These are phyloP conservation scores for Saccharomyces paradoxus DNA, from an alignment of 805 yeast genomes.

Conservation along the genomic window DNA sequence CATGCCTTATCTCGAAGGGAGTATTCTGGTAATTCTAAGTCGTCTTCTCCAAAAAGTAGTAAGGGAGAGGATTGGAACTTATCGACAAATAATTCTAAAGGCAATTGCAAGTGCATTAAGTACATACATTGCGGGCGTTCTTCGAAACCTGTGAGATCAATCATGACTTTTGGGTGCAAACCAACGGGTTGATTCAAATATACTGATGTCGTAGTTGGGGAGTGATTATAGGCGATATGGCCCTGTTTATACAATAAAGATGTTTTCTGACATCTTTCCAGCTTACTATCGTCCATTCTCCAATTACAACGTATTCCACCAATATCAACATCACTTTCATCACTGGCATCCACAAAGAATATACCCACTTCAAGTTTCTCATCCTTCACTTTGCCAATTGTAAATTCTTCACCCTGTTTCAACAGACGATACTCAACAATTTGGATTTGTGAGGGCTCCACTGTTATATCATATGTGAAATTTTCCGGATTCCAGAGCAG, in stretches of 20 bases:
- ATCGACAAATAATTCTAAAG: slow-evolving; percentile 44
- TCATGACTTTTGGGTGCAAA: slow-evolving; percentile 31
- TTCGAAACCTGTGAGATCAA: slow-evolving; percentile 9
- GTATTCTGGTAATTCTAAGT: slow-evolving; percentile 51
- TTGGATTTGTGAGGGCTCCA: slow-evolving; percentile 4
- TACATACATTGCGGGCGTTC: slow-evolving; percentile 33
- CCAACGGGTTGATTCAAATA: slow-evolving; percentile 29
- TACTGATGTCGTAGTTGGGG: slow-evolving; percentile 1
- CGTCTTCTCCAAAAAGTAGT: slow-evolving; percentile 46
- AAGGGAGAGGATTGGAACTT: slow-evolving; percentile 43
- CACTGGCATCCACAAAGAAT: slow-evolving; percentile 20
- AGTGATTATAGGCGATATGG: slow-evolving; percentile 5
- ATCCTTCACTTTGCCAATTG: slow-evolving; percentile 1
- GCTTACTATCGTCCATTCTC: slow-evolving; percentile 7
- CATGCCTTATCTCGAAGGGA: slow-evolving; percentile 24
- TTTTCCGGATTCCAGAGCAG: slow-evolving; percentile 5
- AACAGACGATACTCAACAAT: slow-evolving; percentile 17
- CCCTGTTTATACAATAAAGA: slow-evolving; percentile 16
- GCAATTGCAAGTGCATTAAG: slow-evolving; percentile 37
- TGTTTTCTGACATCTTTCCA: slow-evolving; percentile 25
- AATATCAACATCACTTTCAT: slow-evolving; percentile 16
- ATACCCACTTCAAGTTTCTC: slow-evolving; percentile 23
- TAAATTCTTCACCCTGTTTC: slow-evolving; percentile 2
- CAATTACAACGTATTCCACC: slow-evolving; percentile 27
- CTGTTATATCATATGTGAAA: slow-evolving; percentile 12